phyloP scores from a whole-genome alignment of 371 early-diverging fungal species.

The Rhizopus arrhizus region DNA sequence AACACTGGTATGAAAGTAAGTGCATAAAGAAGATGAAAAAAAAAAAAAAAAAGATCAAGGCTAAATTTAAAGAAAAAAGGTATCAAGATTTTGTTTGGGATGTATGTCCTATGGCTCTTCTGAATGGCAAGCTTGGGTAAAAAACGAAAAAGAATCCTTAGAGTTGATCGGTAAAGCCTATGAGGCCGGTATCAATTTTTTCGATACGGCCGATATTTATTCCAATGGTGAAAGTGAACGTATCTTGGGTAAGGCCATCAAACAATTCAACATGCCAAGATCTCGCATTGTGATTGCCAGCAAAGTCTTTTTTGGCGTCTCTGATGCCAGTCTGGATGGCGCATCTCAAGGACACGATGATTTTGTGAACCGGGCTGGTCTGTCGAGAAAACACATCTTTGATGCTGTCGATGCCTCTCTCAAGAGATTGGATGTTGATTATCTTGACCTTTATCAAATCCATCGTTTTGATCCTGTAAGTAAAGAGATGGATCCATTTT shows the following conservation, averaged over 20 bases:
- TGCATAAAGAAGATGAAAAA: not conserved
- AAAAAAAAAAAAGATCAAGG: not conserved
- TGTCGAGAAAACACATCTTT: conserved; percentile 54
- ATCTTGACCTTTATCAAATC: conserved; percentile 65
- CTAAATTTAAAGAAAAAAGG: conserved; percentile 16
- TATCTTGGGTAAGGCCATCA: conserved; percentile 45
- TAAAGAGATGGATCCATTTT: not conserved
- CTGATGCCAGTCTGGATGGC: conserved; percentile 1
- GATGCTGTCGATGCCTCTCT: conserved; percentile 53
- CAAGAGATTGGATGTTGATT: conserved; percentile 51
- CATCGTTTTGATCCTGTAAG: conserved; percentile 38
- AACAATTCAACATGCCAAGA: conserved; percentile 45
- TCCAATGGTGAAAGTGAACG: conserved; percentile 48
- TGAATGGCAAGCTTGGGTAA: conserved; percentile 23
- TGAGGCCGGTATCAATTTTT: conserved; percentile 51
- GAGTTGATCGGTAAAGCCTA: conserved; percentile 43
- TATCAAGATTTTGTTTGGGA: conserved; percentile 43
- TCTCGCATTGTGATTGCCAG: conserved; percentile 47
- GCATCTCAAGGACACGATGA: conserved; percentile 8
- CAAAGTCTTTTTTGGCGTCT: conserved; percentile 38
- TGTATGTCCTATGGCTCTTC: conserved; percentile 43
- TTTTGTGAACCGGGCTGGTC: conserved; percentile 36
- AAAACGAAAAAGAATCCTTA: conserved; percentile 40
- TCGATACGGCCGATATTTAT: conserved; percentile 41
- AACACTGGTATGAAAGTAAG: conserved; percentile 39